Evolutionary conservation across 2,329 filamentous ascomycete genomes (phyloP).

Genomic region (Rutstroemia sp.): DNA sequence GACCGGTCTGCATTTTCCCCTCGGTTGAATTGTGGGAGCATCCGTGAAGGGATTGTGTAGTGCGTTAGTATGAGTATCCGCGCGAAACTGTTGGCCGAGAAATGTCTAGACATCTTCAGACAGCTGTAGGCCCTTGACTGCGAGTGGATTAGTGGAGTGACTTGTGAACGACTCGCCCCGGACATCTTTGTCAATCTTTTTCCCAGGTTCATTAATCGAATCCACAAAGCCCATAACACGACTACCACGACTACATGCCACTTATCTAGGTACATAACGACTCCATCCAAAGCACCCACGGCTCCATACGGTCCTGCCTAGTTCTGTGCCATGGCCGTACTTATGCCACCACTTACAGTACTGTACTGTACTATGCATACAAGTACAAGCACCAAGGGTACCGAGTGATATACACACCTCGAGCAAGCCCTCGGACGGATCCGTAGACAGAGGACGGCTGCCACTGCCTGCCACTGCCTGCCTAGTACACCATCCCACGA

Average conservation of each 20-base stretch:
- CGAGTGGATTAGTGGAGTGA: not conserved
- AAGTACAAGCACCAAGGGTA: too few species aligned
- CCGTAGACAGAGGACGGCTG: not conserved
- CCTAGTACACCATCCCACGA: not conserved
- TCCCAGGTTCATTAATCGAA: not conserved
- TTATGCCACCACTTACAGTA: too few species aligned
- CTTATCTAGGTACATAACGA: not conserved
- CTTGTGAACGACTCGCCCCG: not conserved
- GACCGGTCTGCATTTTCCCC: not conserved
- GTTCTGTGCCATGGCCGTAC: too few species aligned
- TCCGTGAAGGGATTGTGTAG: not conserved
- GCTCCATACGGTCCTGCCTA: too few species aligned
- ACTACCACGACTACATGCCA: constrained; percentile 6
- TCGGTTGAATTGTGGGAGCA: not conserved
- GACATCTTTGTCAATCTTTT: too few species aligned
- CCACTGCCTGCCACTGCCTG: too few species aligned
- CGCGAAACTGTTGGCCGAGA: not conserved
- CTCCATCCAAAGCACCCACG: not conserved
- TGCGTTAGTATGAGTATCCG: not conserved
- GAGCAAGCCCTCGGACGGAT: not conserved
- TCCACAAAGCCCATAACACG: constrained; percentile 9
- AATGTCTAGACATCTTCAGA: not conserved
- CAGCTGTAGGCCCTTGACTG: not conserved
- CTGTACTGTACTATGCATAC: too few species aligned
- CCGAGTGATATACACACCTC: not conserved